phyloP scores from a whole-genome alignment of 441 rosid genomes.

The Populus hybrid region DNA sequence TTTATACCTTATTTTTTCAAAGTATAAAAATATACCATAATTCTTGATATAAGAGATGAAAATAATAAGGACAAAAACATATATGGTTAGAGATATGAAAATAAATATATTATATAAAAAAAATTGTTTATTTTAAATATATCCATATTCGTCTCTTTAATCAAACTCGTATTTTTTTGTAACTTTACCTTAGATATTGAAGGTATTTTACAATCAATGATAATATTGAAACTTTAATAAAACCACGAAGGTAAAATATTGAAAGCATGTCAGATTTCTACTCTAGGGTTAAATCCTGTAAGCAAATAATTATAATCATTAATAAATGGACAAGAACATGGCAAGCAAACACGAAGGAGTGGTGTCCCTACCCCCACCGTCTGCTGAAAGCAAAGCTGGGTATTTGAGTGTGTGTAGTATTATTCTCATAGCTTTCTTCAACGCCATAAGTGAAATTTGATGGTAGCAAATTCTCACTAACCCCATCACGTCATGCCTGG shows the following conservation, averaged over 20 bases:
- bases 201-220: too few relatives aligned
- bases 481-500: slow-evolving; percentile 14
- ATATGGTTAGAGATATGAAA: too few relatives aligned
- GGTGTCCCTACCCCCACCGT: slow-evolving; percentile 22
- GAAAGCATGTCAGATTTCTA: not conserved
- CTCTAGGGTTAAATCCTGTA: not conserved
- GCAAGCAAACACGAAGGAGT: slow-evolving; percentile 2
- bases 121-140: too few relatives aligned
- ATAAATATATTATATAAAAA: too few relatives aligned
- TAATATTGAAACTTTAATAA: too few relatives aligned
- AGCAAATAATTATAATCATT: not conserved
- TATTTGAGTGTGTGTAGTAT: not conserved
- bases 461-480: slow-evolving; percentile 12
- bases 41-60: too few relatives aligned
- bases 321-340: not conserved
- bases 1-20: too few relatives aligned
- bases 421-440: slow-evolving; percentile 35
- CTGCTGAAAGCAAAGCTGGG: slow-evolving; percentile 37
- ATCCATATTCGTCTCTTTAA: too few relatives aligned
- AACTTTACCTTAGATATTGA: too few relatives aligned
- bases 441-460: slow-evolving; percentile 37
- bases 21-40: too few relatives aligned
- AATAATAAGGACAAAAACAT: too few relatives aligned
- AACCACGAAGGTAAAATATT: not conserved
- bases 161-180: too few relatives aligned